Conservation (phyloP, 306 rosid species). For the Benincasa hispida region DNA sequence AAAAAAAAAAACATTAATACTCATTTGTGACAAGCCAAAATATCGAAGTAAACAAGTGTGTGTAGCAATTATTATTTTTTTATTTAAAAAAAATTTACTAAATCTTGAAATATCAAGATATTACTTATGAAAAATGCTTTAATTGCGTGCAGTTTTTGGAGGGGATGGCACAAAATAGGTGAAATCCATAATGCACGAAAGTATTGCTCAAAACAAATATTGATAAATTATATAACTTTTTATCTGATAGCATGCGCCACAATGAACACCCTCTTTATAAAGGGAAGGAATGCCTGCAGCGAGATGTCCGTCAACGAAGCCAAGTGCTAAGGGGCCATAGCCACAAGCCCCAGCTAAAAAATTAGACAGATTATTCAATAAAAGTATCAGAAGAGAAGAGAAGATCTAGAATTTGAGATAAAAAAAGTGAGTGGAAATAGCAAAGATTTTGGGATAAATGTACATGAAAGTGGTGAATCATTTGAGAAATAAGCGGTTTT, state of each 20-base stretch:
- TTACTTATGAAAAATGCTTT: no score
- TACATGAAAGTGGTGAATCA: neutral
- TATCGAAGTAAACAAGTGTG: no score
- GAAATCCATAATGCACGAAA: no score
- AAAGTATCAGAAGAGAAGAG: neutral
- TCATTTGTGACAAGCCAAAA: no score
- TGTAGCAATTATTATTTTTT: no score
- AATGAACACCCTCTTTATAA: slow-evolving; percentile 60
- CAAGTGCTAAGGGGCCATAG: slow-evolving; percentile 52
- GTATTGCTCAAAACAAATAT: neutral
- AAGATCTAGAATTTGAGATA: neutral
- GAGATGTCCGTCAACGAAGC: slow-evolving; percentile 32
- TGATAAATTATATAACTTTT: neutral
- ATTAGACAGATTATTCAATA: slow-evolving; percentile 5
- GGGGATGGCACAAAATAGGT: no score
- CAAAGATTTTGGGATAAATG: neutral
- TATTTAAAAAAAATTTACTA: no score
- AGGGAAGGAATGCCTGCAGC: slow-evolving; percentile 60
- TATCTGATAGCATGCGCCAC: slow-evolving; percentile 89
- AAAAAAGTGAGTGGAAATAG: neutral
- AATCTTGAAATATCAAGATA: no score
- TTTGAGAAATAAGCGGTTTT: neutral
- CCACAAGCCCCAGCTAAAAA: slow-evolving; percentile 88
- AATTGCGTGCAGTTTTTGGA: no score
- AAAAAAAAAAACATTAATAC: no score